Evolutionary conservation across 2,329 filamentous ascomycete species (phyloP).

Genomic region (Cordyceps militaris): DNA sequence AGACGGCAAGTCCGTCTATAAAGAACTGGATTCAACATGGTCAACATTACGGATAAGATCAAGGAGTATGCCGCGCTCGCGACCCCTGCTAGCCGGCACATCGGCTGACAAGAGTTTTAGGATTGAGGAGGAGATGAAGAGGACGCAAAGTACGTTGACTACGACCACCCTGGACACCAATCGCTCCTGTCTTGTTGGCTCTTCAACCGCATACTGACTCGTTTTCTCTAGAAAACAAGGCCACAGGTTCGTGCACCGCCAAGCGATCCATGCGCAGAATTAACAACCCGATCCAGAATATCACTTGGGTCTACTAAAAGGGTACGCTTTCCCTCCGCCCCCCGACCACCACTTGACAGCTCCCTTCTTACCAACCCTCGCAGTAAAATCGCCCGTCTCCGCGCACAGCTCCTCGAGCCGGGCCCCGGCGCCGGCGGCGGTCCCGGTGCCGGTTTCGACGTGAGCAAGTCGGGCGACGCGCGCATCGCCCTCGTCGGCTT

Average conservation of each 20-base stretch:
- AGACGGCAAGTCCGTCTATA: constrained; percentile 27
- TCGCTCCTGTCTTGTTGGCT: no score
- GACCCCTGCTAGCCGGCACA: constrained; percentile 8
- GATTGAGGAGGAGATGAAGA: constrained; percentile 99
- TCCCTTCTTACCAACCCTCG: not conserved
- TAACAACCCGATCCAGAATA: constrained; percentile 61
- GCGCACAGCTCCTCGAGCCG: constrained; percentile 91
- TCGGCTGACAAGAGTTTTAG: constrained; percentile 38
- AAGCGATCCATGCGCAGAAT: not conserved
- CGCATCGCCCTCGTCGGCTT: constrained; percentile 98
- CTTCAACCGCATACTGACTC: constrained; percentile 17
- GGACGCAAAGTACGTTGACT: constrained; percentile 77
- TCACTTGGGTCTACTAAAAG: constrained; percentile 94
- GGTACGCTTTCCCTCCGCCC: constrained; percentile 43
- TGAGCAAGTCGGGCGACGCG: constrained; percentile 93
- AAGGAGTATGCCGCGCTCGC: constrained; percentile 67
- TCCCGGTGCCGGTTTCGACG: constrained; percentile 80
- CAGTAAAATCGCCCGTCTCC: constrained; percentile 90
- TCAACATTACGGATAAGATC: constrained; percentile 99
- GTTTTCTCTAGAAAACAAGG: constrained; percentile 77
- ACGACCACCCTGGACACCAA: no score
- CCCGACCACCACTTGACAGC: not conserved
- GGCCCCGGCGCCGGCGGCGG: constrained; percentile 70
- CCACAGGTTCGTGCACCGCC: constrained; percentile 64
- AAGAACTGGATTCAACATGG: constrained; percentile 57